These are phyloP conservation scores for Aspergillus jensenii DNA, from an alignment of 2,329 filamentous ascomycete species.

Conservation along the genomic window DNA sequence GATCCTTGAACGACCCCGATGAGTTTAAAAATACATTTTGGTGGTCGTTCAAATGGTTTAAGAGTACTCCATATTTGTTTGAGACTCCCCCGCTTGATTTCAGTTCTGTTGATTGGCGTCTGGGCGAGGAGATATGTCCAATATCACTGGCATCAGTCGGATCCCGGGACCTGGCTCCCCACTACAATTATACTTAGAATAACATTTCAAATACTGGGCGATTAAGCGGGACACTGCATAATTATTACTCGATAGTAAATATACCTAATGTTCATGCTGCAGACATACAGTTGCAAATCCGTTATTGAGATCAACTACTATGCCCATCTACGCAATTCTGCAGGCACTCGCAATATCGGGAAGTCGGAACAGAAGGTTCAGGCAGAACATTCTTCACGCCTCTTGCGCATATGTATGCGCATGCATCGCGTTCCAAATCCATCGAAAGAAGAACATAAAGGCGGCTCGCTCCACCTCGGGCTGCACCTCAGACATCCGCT, in stretches of 20 bases:
- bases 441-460: neutral
- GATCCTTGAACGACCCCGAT: too few relatives aligned
- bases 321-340: neutral
- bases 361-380: neutral
- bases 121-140: neutral
- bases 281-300: neutral
- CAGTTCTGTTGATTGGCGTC: neutral
- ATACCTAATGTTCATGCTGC: neutral
- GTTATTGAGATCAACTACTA: neutral
- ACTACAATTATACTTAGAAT: neutral
- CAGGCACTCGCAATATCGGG: neutral
- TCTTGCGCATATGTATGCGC: constrained; percentile 8
- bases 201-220: neutral
- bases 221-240: too few relatives aligned
- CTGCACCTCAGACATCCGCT: constrained; percentile 5
- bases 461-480: constrained; percentile 1
- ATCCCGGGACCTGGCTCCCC: neutral
- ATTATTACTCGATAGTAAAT: neutral
- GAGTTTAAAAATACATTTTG: neutral
- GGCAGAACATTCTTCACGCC: constrained; percentile 5
- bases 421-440: neutral
- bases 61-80: too few relatives aligned
- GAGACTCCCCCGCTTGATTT: too few relatives aligned
- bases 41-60: too few relatives aligned
- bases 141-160: neutral